Percentiles rank a stretch among this genome's conserved stretches.
phyloP scores from a whole-genome alignment of 1,284 basidiomycete species.

The Cystobasidium slooffiae region DNA sequence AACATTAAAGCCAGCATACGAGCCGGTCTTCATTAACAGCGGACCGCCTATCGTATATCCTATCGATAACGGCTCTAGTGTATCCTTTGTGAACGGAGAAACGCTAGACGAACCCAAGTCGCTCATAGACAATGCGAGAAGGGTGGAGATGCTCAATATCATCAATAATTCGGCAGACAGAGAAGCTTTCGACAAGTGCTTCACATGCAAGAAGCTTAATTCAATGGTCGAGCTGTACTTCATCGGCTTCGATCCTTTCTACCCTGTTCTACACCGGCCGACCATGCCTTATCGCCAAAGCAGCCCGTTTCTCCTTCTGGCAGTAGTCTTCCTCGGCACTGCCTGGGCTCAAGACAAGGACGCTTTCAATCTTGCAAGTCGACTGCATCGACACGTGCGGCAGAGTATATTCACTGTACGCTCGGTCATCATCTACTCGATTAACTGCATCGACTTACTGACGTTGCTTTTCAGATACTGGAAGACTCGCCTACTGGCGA shows the following conservation, averaged over 20 bases:
- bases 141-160: slow-evolving; percentile 4
- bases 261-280: slow-evolving; percentile 16
- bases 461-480: not conserved
- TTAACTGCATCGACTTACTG: not conserved
- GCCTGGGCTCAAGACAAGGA: slow-evolving; percentile 17
- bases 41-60: slow-evolving; percentile 3
- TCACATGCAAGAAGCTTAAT: slow-evolving; percentile 18
- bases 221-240: slow-evolving; percentile 21
- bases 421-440: too few species aligned
- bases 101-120: slow-evolving; percentile 12
- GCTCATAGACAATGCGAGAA: slow-evolving; percentile 11
- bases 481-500: slow-evolving; percentile 15
- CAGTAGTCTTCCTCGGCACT: slow-evolving; percentile 9
- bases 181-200: slow-evolving; percentile 7
- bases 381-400: slow-evolving; percentile 7
- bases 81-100: not conserved
- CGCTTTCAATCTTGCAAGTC: slow-evolving; percentile 11
- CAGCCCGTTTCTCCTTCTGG: slow-evolving; percentile 5
- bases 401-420: slow-evolving; percentile 16
- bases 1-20: not conserved
- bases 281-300: slow-evolving; percentile 14
- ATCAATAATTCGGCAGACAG: slow-evolving; percentile 1
- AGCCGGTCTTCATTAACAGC: not conserved
- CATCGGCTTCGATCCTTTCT: slow-evolving; percentile 16
- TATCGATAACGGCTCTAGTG: not conserved